phyloP scores from a whole-genome alignment of 2,329 filamentous ascomycete genomes.

The Endoconidiophora polonica region DNA sequence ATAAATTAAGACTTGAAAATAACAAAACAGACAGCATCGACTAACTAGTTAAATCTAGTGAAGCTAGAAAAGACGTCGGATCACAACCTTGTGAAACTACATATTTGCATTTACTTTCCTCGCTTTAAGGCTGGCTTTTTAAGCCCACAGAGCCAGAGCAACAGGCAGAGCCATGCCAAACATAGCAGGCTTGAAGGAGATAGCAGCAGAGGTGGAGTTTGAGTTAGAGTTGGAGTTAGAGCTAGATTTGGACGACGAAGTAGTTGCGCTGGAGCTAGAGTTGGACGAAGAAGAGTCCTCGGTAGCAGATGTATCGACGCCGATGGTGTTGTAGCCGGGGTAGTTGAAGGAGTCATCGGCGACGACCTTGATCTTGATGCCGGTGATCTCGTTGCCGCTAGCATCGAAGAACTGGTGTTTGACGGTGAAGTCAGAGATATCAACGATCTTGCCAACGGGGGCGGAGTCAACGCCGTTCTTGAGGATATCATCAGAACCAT shows the following conservation, averaged over 20 bases:
- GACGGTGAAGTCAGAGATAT: slow-evolving; percentile 48
- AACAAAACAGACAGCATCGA: background rate
- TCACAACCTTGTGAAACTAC: no score
- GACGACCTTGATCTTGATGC: slow-evolving; percentile 32
- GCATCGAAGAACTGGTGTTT: slow-evolving; percentile 25
- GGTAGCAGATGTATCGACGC: slow-evolving; percentile 11
- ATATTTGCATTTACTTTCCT: background rate
- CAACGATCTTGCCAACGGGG: slow-evolving; percentile 49
- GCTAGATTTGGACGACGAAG: slow-evolving; percentile 4
- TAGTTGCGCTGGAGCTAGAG: background rate
- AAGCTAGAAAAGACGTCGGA: background rate
- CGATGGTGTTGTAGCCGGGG: slow-evolving; percentile 26
- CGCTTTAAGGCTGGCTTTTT: background rate
- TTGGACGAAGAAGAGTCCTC: slow-evolving; percentile 3
- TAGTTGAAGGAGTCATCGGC: slow-evolving; percentile 29
- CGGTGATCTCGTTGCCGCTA: slow-evolving; percentile 25
- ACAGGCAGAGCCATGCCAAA: slow-evolving; percentile 13
- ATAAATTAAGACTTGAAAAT: background rate
- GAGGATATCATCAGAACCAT: slow-evolving; percentile 55
- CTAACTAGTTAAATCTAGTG: background rate
- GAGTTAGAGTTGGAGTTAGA: slow-evolving; percentile 1
- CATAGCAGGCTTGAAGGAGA: slow-evolving; percentile 12
- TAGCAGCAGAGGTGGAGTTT: slow-evolving; percentile 9
- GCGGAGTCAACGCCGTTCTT: slow-evolving; percentile 53
- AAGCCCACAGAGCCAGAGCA: slow-evolving; percentile 11